These are phyloP conservation scores for Hymenoscyphus occultus DNA, from an alignment of 2,329 filamentous ascomycete genomes.

Conservation along the genomic window DNA sequence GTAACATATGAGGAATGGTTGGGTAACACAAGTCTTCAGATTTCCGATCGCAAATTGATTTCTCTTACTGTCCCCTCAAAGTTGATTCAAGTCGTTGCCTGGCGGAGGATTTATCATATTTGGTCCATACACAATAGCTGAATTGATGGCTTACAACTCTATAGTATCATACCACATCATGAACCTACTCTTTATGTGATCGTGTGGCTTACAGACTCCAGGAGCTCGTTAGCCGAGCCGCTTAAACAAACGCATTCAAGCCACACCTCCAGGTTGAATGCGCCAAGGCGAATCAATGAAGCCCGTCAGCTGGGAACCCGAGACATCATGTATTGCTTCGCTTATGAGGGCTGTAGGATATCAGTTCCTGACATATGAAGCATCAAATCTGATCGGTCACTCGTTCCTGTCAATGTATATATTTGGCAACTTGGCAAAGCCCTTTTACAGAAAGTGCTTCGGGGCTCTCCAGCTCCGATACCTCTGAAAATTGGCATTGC, in stretches of 20 bases:
- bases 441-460: background rate
- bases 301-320: background rate
- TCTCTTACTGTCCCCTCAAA: background rate
- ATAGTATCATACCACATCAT: slow-evolving; percentile 1
- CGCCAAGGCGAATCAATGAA: background rate
- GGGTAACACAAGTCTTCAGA: background rate
- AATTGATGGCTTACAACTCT: background rate
- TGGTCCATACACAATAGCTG: background rate
- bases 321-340: background rate
- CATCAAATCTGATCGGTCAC: background rate
- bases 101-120: background rate
- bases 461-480: background rate
- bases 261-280: background rate
- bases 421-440: background rate
- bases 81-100: background rate
- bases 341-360: background rate
- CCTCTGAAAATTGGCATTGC: background rate
- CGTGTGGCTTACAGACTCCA: background rate
- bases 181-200: background rate
- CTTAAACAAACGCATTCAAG: slow-evolving; percentile 3
- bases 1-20: slow-evolving; percentile 5
- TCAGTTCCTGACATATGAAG: background rate
- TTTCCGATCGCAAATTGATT: background rate
- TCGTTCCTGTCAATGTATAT: slow-evolving; percentile 2
- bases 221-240: background rate